These are phyloP conservation scores for Pigoraptor vietnamica DNA, from an alignment of 78 protist species.

Conservation along the genomic window DNA sequence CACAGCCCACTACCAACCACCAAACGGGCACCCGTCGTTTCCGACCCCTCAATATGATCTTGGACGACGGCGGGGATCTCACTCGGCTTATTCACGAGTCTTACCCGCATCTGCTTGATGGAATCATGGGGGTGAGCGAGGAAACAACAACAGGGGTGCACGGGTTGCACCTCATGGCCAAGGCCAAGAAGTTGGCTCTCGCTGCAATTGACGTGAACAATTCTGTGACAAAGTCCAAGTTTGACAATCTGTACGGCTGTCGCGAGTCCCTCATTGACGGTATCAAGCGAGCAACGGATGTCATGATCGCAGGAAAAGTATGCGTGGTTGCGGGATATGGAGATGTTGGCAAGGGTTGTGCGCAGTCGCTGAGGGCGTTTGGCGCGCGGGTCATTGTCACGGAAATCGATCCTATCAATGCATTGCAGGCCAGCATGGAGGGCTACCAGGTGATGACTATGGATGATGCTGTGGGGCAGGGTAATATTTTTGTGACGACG, in stretches of 20 bases:
- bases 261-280: constrained; percentile 98
- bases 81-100: constrained; percentile 93
- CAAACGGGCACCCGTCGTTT: too few relatives aligned
- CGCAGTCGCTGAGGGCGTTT: constrained; percentile 69
- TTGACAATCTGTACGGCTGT: constrained; percentile 99
- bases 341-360: constrained; percentile 99
- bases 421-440: constrained; percentile 98
- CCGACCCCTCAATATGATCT: constrained; percentile 79
- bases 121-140: constrained; percentile 94
- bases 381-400: constrained; percentile 95
- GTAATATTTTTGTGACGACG: constrained; percentile 95
- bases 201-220: constrained; percentile 99
- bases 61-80: constrained; percentile 99
- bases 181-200: constrained; percentile 79
- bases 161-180: constrained; percentile 87
- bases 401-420: constrained; percentile 99
- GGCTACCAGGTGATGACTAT: constrained; percentile 90
- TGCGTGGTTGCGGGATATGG: constrained; percentile 96
- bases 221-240: constrained; percentile 98
- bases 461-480: constrained; percentile 76
- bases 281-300: constrained; percentile 98
- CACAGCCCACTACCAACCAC: too few relatives aligned
- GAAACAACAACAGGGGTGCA: constrained; percentile 99
- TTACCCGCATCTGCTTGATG: constrained; percentile 61
- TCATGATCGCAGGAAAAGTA: constrained; percentile 97